Conservation (phyloP, 169 alveolate species). For the Eimeria acervulina region DNA sequence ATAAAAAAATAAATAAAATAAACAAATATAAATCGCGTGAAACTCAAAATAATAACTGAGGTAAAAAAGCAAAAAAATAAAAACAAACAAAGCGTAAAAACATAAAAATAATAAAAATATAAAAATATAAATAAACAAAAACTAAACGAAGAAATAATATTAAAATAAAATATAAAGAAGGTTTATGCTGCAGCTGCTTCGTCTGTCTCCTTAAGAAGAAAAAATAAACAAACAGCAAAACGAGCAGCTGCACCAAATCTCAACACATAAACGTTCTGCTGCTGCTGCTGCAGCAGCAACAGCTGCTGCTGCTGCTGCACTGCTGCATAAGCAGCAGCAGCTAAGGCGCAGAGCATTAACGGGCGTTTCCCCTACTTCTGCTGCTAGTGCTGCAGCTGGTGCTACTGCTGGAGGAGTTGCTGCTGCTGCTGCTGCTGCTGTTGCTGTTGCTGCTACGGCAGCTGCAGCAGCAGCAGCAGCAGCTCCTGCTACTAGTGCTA, state of each 20-base stretch:
- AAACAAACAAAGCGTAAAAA: too few relatives aligned
- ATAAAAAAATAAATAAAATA: too few relatives aligned
- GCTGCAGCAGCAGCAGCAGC: constrained; percentile 85
- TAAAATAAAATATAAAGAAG: background rate
- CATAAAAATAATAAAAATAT: too few relatives aligned
- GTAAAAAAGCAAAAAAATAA: too few relatives aligned
- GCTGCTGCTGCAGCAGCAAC: constrained; percentile 43
- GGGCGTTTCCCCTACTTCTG: background rate
- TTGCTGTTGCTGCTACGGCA: constrained; percentile 75
- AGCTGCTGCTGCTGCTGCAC: constrained; percentile 7
- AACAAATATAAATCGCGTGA: too few relatives aligned
- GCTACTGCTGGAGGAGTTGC: constrained; percentile 1
- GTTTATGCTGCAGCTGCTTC: background rate
- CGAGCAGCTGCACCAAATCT: too few relatives aligned
- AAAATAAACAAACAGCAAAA: too few relatives aligned
- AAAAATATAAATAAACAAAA: too few relatives aligned
- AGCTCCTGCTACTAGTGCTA: background rate
- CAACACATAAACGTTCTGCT: background rate
- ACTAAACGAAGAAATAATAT: too few relatives aligned
- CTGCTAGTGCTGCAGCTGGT: background rate
- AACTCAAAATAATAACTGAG: too few relatives aligned
- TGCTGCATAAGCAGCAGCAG: background rate
- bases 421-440: constrained; percentile 16
- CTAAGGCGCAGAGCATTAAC: too few relatives aligned
- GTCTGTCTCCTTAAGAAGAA: constrained; percentile 21